Evolutionary conservation across 495 filamentous ascomycete genomes (phyloP).

Genomic region (Neurospora pannonica): DNA sequence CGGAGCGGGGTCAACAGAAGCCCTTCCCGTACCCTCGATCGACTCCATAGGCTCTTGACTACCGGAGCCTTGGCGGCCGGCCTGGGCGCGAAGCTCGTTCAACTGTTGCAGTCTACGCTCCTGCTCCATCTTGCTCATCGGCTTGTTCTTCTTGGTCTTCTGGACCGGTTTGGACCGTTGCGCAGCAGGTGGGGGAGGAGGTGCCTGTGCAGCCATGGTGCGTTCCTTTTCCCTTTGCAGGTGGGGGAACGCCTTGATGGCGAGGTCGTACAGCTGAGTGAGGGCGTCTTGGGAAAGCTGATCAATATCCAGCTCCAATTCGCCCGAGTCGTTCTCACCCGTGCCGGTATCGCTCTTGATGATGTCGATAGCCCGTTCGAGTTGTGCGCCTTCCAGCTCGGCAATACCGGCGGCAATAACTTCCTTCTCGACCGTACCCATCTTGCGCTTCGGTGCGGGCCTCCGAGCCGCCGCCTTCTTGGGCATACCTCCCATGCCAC

Average conservation of each 20-base stretch:
- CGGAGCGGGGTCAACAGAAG: slow-evolving; percentile 7
- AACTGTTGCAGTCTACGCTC: slow-evolving; percentile 79
- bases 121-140: slow-evolving; percentile 92
- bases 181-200: slow-evolving; percentile 23
- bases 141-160: slow-evolving; percentile 95
- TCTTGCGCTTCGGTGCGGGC: slow-evolving; percentile 44
- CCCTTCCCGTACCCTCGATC: slow-evolving; percentile 22
- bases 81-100: slow-evolving; percentile 45
- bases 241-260: slow-evolving; percentile 55
- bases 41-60: slow-evolving; percentile 40
- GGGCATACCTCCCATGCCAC: slow-evolving; percentile 29
- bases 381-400: slow-evolving; percentile 60
- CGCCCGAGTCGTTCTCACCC: slow-evolving; percentile 70
- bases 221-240: slow-evolving; percentile 32
- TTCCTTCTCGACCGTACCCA: slow-evolving; percentile 71
- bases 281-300: slow-evolving; percentile 66
- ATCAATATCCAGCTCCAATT: slow-evolving; percentile 89
- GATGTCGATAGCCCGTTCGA: slow-evolving; percentile 73
- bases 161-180: slow-evolving; percentile 37
- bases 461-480: slow-evolving; percentile 34
- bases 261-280: slow-evolving; percentile 64
- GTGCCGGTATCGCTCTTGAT: slow-evolving; percentile 80
- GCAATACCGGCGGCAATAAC: slow-evolving; percentile 74
- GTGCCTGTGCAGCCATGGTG: slow-evolving; percentile 16
- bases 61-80: slow-evolving; percentile 33